These are phyloP conservation scores for Macrolepiota fuliginosa DNA, from an alignment of 768 basidiomycete species.

Conservation along the genomic window DNA sequence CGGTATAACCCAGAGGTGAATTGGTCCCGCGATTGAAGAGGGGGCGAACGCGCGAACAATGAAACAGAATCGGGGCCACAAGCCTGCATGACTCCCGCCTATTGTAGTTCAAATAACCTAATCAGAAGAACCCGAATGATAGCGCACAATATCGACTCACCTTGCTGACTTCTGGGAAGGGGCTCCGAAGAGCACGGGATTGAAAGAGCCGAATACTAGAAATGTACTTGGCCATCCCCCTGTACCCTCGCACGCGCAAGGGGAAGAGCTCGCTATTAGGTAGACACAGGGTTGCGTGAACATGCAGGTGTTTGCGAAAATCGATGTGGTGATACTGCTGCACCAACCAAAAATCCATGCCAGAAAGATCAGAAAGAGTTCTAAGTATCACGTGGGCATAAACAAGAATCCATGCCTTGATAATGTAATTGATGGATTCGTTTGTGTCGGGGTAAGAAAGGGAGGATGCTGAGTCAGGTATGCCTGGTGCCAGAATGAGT, in stretches of 20 bases:
- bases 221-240: not conserved
- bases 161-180: not conserved
- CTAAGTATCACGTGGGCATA: not conserved
- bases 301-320: not conserved
- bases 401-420: not conserved
- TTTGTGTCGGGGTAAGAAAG: not conserved
- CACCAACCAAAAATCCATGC: not conserved
- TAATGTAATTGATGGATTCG: not conserved
- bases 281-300: not conserved
- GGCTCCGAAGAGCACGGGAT: not conserved
- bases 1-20: not conserved
- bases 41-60: not conserved
- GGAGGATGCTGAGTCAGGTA: not conserved
- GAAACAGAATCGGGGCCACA: not conserved
- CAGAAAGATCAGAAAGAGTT: too few relatives aligned
- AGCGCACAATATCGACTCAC: not conserved
- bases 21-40: not conserved
- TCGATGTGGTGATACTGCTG: not conserved
- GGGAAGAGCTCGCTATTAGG: too few relatives aligned
- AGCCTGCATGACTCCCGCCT: not conserved
- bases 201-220: not conserved
- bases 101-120: not conserved
- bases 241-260: not conserved
- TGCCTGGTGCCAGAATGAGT: too few relatives aligned
- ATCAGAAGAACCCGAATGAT: too few relatives aligned